Evolutionary conservation across 2,329 filamentous ascomycete genomes (phyloP).

Genomic region (Shiraia sp.): DNA sequence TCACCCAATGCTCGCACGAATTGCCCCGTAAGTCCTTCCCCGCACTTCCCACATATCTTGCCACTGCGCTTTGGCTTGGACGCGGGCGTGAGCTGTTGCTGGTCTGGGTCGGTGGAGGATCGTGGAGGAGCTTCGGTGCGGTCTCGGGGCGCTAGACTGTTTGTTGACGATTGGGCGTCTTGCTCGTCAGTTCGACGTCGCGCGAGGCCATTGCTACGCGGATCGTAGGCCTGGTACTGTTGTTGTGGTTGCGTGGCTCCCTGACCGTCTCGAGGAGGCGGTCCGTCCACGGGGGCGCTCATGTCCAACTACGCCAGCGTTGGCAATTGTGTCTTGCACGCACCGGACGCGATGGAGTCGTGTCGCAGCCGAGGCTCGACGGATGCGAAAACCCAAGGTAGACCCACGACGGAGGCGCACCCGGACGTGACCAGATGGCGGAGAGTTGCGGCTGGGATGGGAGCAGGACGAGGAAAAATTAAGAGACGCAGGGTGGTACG

Average conservation of each 20-base stretch:
- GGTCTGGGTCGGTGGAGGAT: slow-evolving; percentile 35
- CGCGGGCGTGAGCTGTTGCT: slow-evolving; percentile 23
- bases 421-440: no score
- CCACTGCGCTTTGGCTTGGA: slow-evolving; percentile 38
- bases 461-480: no score
- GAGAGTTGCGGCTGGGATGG: no score
- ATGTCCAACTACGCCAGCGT: slow-evolving; percentile 35
- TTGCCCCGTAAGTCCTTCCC: slow-evolving; percentile 84
- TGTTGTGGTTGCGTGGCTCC: slow-evolving; percentile 29
- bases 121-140: slow-evolving; percentile 25
- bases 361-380: slow-evolving; percentile 11
- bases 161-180: slow-evolving; percentile 21
- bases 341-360: slow-evolving; percentile 4
- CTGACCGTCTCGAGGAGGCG: slow-evolving; percentile 39
- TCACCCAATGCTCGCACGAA: slow-evolving; percentile 93
- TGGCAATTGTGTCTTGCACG: slow-evolving; percentile 7
- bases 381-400: slow-evolving; percentile 11
- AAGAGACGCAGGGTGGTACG: no score
- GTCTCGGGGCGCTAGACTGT: slow-evolving; percentile 28
- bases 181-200: slow-evolving; percentile 36
- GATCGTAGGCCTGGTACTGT: slow-evolving; percentile 35
- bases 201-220: slow-evolving; percentile 35
- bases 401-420: no score
- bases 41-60: slow-evolving; percentile 76
- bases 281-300: slow-evolving; percentile 42